Percentiles rank a stretch among this genome's conserved stretches.
Evolutionary conservation across 75 land plant genomes (phyloP).

Genomic region (Picea glauca): DNA sequence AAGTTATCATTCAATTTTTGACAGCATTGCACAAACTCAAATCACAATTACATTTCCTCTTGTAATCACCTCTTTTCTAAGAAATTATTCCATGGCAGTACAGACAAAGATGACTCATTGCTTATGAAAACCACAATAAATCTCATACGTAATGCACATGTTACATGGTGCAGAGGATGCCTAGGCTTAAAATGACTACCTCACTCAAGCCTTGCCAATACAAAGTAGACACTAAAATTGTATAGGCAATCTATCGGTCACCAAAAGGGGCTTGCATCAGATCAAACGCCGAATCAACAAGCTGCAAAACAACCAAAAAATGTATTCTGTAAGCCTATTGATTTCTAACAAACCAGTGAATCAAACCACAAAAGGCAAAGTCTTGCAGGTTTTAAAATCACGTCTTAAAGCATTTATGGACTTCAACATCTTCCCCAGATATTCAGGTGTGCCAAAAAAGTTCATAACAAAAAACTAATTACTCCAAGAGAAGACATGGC

Average conservation of each 20-base stretch:
- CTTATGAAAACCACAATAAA: background rate
- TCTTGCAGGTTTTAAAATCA: too few relatives aligned
- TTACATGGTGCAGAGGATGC: background rate
- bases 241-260: background rate
- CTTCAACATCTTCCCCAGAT: too few relatives aligned
- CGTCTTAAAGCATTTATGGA: too few relatives aligned
- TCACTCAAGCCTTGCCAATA: background rate
- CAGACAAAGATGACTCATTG: background rate
- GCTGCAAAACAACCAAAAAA: background rate
- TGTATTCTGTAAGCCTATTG: too few relatives aligned
- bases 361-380: too few relatives aligned
- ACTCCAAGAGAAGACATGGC: too few relatives aligned
- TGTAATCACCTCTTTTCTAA: background rate
- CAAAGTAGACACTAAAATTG: background rate
- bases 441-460: too few relatives aligned
- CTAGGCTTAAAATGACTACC: background rate
- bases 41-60: background rate
- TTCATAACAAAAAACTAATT: too few relatives aligned
- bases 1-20: background rate
- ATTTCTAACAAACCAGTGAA: too few relatives aligned
- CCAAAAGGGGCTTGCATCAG: slow-evolving; percentile 8
- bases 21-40: background rate
- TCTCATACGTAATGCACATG: background rate
- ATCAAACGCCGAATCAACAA: background rate
- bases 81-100: background rate